Evolutionary conservation across 345 rosid species (phyloP), one percentile per base, ranked within the genome.

Genomic region (Pistacia integerrima): DNA sequence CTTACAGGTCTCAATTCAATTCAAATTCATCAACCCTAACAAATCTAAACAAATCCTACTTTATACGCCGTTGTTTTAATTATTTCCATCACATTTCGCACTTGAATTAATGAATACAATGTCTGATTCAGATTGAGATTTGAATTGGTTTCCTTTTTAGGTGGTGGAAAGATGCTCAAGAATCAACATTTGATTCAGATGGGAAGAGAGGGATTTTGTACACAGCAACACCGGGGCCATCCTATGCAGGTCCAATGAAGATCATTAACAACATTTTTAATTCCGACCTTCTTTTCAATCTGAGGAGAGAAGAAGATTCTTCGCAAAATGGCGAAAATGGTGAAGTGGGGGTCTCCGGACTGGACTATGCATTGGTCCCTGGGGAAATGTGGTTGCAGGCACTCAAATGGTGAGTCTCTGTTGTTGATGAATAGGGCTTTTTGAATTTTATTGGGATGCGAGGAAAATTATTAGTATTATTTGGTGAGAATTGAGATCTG

Each of bases 381-480:
- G 97, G 94, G 44, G 94, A 96, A 73, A 96, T 91, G 97, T 96
- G 99, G 99, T 81, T 96, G 79, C 80, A 85, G 85, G 97, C 98
- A 35, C 92, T 96, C 18, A 96, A 91, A 86, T 91, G 97, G 98
- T 94, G 70, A 86, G 87, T 70, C 64, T 25, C 41, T n/a, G 30
- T 11, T 20, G 13, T 46, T 12, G 48, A 46, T n/a, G 2, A 57
- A 12, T 16, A 3, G 16, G 41, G 51, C 7, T 8, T 67, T 58
- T 68, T 54, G 33, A 75, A 64, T 22, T 77, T 65, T 69, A 63
- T 16, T 55, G 30, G 22, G 64, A 63, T 62, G 44, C 9, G 9
- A 14, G 16, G 28, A 41, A 35, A 18, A 10, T 46, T 35, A 35
- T 18, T 41, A 36, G 17, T 55, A 36, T 3, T 22, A 17, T 59